Evolutionary conservation across 345 rosid species (phyloP).

Genomic region (Turritis glabra): DNA sequence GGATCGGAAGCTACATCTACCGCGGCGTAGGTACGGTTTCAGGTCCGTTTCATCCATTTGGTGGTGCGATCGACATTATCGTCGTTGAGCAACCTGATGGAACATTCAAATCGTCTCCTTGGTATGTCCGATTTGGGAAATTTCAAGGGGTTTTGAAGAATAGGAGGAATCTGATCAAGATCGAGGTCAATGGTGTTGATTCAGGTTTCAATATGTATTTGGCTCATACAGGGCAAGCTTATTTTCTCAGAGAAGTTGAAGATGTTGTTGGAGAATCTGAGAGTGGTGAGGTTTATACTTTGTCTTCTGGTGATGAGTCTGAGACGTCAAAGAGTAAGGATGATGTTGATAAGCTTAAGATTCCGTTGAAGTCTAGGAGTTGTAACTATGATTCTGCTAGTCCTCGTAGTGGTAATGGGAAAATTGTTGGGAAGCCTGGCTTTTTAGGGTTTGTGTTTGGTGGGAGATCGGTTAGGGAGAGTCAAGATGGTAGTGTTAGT

Average conservation of each 20-base stretch:
- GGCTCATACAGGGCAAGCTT: constrained; percentile 89
- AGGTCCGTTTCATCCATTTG: constrained; percentile 92
- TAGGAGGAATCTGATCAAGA: constrained; percentile 59
- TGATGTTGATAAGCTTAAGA: constrained; percentile 33
- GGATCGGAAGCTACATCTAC: constrained; percentile 83
- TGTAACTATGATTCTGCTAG: constrained; percentile 45
- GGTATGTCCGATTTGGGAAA: constrained; percentile 93
- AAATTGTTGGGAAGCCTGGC: constrained; percentile 52
- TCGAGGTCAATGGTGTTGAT: constrained; percentile 67
- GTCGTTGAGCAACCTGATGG: constrained; percentile 97
- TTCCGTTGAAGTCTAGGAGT: constrained; percentile 53
- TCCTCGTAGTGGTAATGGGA: constrained; percentile 41
- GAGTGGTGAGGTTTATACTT: constrained; percentile 45
- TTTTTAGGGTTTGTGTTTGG: constrained; percentile 72
- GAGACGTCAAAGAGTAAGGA: not conserved
- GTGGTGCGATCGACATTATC: constrained; percentile 96
- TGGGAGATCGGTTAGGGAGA: constrained; percentile 49
- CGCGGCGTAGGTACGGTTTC: constrained; percentile 81
- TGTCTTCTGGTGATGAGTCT: constrained; percentile 59
- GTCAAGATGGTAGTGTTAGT: constrained; percentile 41
- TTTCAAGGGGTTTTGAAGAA: constrained; percentile 95
- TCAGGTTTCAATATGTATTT: constrained; percentile 78
- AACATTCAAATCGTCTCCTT: constrained; percentile 93
- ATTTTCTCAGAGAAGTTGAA: constrained; percentile 67
- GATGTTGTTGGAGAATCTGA: constrained; percentile 49